phyloP scores from a whole-genome alignment of 2,329 filamentous ascomycete genomes.

The Colletotrichum camelliae region DNA sequence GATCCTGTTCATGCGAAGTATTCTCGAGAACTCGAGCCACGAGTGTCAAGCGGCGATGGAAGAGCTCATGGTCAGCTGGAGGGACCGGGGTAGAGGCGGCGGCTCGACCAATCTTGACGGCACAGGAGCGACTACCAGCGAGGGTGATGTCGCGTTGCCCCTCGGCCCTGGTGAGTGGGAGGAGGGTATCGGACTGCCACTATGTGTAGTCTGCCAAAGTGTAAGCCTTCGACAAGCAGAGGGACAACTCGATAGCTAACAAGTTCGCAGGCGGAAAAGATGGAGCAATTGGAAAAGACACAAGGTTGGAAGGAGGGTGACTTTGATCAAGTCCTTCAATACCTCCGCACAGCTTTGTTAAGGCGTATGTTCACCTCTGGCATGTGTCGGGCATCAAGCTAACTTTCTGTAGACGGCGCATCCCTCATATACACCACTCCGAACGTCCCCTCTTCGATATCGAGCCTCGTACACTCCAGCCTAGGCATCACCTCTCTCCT shows the following conservation, averaged over 20 bases:
- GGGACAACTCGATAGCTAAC: conserved; percentile 24
- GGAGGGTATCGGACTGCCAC: conserved; percentile 81
- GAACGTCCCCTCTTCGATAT: conserved; percentile 77
- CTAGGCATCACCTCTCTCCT: conserved; percentile 85
- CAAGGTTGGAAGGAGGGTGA: conserved; percentile 95
- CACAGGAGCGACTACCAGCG: conserved; percentile 61
- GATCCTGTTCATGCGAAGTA: conserved; percentile 82
- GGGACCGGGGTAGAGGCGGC: conserved; percentile 74
- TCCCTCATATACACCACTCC: conserved; percentile 87
- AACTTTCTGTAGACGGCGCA: conserved; percentile 67
- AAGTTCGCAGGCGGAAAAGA: conserved; percentile 74
- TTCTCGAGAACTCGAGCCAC: conserved; percentile 74
- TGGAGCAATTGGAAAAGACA: conserved; percentile 88
- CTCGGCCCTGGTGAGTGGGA: conserved; percentile 93
- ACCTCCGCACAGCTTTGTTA: conserved; percentile 85
- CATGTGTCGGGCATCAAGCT: conserved; percentile 12
- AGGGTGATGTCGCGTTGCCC: conserved; percentile 75
- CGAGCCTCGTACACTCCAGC: conserved; percentile 82
- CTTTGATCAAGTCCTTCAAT: conserved; percentile 95
- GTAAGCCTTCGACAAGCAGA: conserved; percentile 52
- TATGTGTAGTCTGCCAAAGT: conserved; percentile 96
- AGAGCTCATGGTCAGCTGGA: conserved; percentile 82
- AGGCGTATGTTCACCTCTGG: conserved; percentile 66
- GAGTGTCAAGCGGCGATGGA: conserved; percentile 86
- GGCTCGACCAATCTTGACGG: conserved; percentile 68